These are phyloP conservation scores for Globisporangium recalcitrans DNA, from an alignment of 352 stramenopile species.

Conservation along the genomic window DNA sequence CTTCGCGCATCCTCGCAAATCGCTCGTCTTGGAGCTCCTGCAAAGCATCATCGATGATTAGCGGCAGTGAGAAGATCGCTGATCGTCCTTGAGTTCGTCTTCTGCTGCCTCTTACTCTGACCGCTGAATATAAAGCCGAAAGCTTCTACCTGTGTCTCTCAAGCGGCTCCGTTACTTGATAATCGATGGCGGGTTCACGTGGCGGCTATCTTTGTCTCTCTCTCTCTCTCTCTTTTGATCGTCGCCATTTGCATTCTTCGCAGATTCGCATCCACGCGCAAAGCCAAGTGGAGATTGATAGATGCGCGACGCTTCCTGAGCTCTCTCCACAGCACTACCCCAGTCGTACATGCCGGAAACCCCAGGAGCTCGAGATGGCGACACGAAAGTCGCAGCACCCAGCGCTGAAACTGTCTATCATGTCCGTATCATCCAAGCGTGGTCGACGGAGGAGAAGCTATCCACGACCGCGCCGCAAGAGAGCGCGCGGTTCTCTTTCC, in stretches of 20 bases:
- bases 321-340: background rate
- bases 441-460: constrained; percentile 3
- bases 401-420: constrained; percentile 29
- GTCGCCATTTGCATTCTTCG: background rate
- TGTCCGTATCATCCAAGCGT: constrained; percentile 30
- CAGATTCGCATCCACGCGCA: too few species aligned
- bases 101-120: background rate
- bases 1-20: constrained; percentile 9
- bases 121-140: constrained; percentile 9
- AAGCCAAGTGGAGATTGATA: background rate
- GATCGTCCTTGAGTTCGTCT: background rate
- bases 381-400: background rate
- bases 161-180: background rate
- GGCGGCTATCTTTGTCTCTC: constrained; percentile 9
- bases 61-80: background rate
- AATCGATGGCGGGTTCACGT: background rate
- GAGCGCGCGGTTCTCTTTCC: constrained; percentile 25
- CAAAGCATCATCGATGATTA: constrained; percentile 27
- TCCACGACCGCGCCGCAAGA: background rate
- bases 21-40: constrained; percentile 28
- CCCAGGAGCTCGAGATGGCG: constrained; percentile 4
- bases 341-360: constrained; percentile 1
- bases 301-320: background rate
- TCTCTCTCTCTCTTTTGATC: background rate
- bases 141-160: background rate